These are phyloP conservation scores for Priceomyces castillae DNA, from an alignment of 805 yeast genomes.

Conservation along the genomic window DNA sequence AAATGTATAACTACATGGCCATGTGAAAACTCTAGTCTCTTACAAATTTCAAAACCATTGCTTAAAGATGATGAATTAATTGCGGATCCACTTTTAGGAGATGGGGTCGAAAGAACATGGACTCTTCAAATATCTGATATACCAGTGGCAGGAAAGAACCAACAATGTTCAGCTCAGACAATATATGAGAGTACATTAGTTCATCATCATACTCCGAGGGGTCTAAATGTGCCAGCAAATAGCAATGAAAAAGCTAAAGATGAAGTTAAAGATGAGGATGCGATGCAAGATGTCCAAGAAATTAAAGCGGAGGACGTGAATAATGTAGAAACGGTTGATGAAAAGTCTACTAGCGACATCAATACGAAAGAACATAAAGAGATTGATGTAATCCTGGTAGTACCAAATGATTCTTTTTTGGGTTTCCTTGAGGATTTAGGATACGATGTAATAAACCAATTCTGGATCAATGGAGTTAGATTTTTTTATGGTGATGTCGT, in stretches of 20 bases:
- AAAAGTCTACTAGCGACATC: background rate
- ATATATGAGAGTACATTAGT: slow-evolving; percentile 59
- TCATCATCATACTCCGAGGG: slow-evolving; percentile 38
- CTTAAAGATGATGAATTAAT: slow-evolving; percentile 20
- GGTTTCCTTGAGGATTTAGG: slow-evolving; percentile 62
- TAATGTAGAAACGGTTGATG: background rate
- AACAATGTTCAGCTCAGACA: slow-evolving; percentile 60
- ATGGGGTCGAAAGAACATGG: slow-evolving; percentile 44
- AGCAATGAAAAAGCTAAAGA: slow-evolving; percentile 5
- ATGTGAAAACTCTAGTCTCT: slow-evolving; percentile 18
- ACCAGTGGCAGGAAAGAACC: slow-evolving; percentile 69
- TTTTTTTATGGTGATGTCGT: slow-evolving; percentile 61
- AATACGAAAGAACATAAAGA: slow-evolving; percentile 3
- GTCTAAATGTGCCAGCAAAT: background rate
- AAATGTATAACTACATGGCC: slow-evolving; percentile 50
- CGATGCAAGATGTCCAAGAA: slow-evolving; percentile 7
- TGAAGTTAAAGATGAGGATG: slow-evolving; percentile 6
- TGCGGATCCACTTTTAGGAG: slow-evolving; percentile 26
- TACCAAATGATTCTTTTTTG: slow-evolving; percentile 34
- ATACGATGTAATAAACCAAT: slow-evolving; percentile 60
- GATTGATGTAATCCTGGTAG: no score
- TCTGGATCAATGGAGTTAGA: slow-evolving; percentile 58
- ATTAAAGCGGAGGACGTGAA: background rate
- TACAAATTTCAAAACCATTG: slow-evolving; percentile 28
- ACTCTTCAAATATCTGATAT: slow-evolving; percentile 65